These are phyloP conservation scores for Peterozyma xylosa DNA, from an alignment of 805 yeast genomes.

Conservation along the genomic window DNA sequence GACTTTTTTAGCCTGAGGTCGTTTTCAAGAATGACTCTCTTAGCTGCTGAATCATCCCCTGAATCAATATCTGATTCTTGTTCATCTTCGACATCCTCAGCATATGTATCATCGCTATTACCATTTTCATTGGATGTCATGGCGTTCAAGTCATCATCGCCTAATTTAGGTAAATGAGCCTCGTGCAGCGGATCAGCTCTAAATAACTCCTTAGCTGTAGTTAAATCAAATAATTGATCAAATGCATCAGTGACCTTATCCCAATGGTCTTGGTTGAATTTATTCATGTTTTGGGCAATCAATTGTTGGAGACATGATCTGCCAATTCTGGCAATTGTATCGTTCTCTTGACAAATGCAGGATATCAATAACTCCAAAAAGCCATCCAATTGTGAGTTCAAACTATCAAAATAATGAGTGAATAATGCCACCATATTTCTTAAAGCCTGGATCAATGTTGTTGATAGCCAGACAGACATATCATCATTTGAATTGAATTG, in stretches of 20 bases:
- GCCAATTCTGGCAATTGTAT: constrained; percentile 93
- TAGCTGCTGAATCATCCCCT: constrained; percentile 9
- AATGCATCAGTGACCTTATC: constrained; percentile 56
- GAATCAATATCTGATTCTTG: constrained; percentile 25
- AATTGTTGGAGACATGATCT: constrained; percentile 79
- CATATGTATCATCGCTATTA: constrained; percentile 24
- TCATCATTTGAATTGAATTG: constrained; percentile 71
- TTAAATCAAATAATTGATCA: constrained; percentile 61
- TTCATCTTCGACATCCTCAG: constrained; percentile 15
- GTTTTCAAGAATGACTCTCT: constrained; percentile 7
- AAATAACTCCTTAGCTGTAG: constrained; percentile 83
- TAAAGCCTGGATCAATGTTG: constrained; percentile 92
- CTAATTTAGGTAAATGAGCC: background rate
- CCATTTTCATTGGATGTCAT: constrained; percentile 13
- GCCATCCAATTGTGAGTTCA: constrained; percentile 69
- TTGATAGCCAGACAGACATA: constrained; percentile 90
- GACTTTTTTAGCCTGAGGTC: constrained; percentile 30
- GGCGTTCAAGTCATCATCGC: background rate
- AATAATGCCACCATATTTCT: constrained; percentile 81
- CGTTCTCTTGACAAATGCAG: constrained; percentile 95
- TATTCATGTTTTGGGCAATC: constrained; percentile 63
- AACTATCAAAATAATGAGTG: constrained; percentile 70
- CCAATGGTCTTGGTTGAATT: constrained; percentile 72
- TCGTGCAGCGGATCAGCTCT: constrained; percentile 41
- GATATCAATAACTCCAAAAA: constrained; percentile 71